Conservation (phyloP, 306 rosid genomes). For the Hylodesmum podocarpum region DNA sequence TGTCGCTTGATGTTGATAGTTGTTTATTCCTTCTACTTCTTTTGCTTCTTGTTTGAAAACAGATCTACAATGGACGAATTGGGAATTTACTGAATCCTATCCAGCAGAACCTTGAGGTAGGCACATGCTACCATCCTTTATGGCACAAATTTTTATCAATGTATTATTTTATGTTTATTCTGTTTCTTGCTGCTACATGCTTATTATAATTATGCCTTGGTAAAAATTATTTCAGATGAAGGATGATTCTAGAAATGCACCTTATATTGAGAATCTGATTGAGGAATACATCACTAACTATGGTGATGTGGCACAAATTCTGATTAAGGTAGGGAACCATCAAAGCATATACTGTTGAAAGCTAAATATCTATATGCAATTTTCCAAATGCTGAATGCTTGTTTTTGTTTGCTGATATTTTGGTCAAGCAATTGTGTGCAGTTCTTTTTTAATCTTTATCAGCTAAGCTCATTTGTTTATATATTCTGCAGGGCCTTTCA, state of each 20-base stretch:
- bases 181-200: background rate
- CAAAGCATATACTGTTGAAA: slow-evolving; percentile 7
- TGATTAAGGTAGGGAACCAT: slow-evolving; percentile 69
- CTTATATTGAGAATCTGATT: slow-evolving; percentile 75
- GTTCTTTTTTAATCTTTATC: background rate
- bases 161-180: background rate
- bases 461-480: slow-evolving; percentile 8
- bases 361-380: slow-evolving; percentile 9
- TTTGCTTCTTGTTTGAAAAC: slow-evolving; percentile 1
- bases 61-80: slow-evolving; percentile 41
- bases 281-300: slow-evolving; percentile 89
- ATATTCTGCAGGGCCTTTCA: slow-evolving; percentile 80
- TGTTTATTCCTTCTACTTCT: background rate
- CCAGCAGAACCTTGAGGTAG: slow-evolving; percentile 78
- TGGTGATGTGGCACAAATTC: slow-evolving; percentile 77
- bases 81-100: slow-evolving; percentile 48
- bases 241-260: slow-evolving; percentile 68
- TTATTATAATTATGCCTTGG: slow-evolving; percentile 14
- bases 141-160: background rate
- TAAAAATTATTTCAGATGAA: slow-evolving; percentile 56
- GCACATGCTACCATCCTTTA: slow-evolving; percentile 12
- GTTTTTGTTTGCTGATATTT: slow-evolving; percentile 8
- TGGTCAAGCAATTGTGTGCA: background rate
- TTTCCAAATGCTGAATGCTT: background rate
- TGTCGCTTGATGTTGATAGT: background rate